A percentile compares a stretch with the other conserved stretches of the same genome.
These are phyloP conservation scores for Pythium grandisporangium DNA, from an alignment of 352 stramenopile genomes.

Conservation along the genomic window DNA sequence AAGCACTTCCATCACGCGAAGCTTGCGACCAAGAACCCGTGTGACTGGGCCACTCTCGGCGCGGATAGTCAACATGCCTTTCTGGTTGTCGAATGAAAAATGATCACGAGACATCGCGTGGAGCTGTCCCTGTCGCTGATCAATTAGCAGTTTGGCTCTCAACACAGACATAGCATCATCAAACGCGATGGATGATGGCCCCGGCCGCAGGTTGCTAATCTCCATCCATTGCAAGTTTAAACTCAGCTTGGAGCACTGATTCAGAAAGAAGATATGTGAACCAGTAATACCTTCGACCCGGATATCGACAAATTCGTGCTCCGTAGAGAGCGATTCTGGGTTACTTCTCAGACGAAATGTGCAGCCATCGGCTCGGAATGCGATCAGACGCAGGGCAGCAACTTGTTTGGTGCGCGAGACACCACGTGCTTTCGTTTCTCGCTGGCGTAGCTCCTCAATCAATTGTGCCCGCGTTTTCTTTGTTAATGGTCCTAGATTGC, in stretches of 20 bases:
- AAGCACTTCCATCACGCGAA: constrained; percentile 64
- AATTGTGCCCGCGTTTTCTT: constrained; percentile 59
- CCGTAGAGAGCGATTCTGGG: constrained; percentile 35
- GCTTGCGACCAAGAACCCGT: constrained; percentile 51
- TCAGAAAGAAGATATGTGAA: constrained; percentile 58
- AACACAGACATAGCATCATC: constrained; percentile 67
- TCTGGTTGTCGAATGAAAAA: constrained; percentile 49
- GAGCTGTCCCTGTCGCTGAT: constrained; percentile 31
- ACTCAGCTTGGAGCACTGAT: constrained; percentile 62
- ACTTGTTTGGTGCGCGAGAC: constrained; percentile 20
- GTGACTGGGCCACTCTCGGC: constrained; percentile 64
- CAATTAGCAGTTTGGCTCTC: constrained; percentile 54
- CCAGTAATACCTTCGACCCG: constrained; percentile 48
- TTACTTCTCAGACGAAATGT: constrained; percentile 48
- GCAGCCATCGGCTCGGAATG: constrained; percentile 48
- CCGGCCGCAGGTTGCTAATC: constrained; percentile 73
- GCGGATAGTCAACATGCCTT: constrained; percentile 66
- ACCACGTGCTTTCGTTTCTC: constrained; percentile 39
- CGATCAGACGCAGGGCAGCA: constrained; percentile 58
- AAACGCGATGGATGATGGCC: constrained; percentile 60
- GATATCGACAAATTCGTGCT: constrained; percentile 75
- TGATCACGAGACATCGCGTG: no score
- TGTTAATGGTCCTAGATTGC: constrained; percentile 7
- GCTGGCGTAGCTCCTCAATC: constrained; percentile 54
- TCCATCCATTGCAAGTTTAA: constrained; percentile 78